A percentile compares a stretch with the other conserved stretches of the same genome.
These are phyloP conservation scores for Microbotryum saponariae DNA, from an alignment of 1,284 basidiomycete genomes.

Conservation along the genomic window DNA sequence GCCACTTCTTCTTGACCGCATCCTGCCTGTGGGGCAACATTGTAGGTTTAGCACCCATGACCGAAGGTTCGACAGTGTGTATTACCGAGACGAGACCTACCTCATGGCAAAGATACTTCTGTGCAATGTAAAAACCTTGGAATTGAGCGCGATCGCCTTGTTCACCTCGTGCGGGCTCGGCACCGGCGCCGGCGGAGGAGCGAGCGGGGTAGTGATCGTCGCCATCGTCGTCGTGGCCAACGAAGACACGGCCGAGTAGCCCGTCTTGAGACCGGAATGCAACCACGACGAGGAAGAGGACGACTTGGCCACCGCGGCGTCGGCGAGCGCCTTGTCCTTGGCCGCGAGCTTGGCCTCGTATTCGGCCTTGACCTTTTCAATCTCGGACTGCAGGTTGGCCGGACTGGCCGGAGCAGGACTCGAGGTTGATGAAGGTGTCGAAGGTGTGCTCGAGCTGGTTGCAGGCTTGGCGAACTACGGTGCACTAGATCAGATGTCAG, in stretches of 20 bases:
- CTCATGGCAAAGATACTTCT: slow-evolving; percentile 22
- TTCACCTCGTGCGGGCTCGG: slow-evolving; percentile 6
- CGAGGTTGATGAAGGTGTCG: not conserved
- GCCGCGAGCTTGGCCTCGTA: slow-evolving; percentile 26
- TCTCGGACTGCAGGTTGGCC: slow-evolving; percentile 16
- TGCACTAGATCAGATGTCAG: no score
- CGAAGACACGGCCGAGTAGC: slow-evolving; percentile 19
- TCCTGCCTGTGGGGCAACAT: not conserved
- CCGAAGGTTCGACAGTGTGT: no score
- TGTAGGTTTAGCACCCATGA: no score
- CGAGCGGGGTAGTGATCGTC: not conserved
- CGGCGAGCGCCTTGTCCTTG: not conserved
- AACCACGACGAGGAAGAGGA: slow-evolving; percentile 10
- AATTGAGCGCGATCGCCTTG: not conserved
- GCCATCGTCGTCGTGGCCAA: slow-evolving; percentile 14
- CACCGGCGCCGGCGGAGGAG: slow-evolving; percentile 12
- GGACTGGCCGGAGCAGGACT: not conserved
- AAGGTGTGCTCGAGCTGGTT: not conserved
- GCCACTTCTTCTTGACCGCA: slow-evolving; percentile 16
- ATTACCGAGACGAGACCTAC: no score
- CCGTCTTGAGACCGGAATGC: slow-evolving; percentile 9
- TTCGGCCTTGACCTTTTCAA: slow-evolving; percentile 28
- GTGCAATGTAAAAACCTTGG: slow-evolving; percentile 21
- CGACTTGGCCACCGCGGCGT: not conserved
- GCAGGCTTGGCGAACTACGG: slow-evolving; percentile 28